phyloP scores from a whole-genome alignment of 345 rosid genomes.

The Brassica carinata region DNA sequence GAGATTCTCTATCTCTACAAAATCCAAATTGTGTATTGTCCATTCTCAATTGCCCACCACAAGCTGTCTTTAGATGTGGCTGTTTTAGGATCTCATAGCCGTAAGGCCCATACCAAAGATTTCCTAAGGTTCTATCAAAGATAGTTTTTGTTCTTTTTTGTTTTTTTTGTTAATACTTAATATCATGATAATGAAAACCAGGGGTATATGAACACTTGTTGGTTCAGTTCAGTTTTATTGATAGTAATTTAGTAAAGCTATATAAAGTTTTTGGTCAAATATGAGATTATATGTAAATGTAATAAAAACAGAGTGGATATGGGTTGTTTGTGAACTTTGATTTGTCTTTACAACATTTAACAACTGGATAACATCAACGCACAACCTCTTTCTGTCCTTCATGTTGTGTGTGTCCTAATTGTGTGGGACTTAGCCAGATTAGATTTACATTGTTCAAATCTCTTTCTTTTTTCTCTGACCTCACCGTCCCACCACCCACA shows the following conservation, averaged over 20 bases:
- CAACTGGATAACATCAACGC: slow-evolving; percentile 43
- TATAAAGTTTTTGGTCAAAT: not conserved
- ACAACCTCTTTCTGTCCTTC: slow-evolving; percentile 37
- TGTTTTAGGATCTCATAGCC: slow-evolving; percentile 32
- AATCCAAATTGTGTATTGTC: slow-evolving; percentile 31
- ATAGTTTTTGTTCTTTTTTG: not conserved
- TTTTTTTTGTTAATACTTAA: not conserved
- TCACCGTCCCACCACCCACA: slow-evolving; percentile 42
- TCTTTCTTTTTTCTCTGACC: slow-evolving; percentile 18
- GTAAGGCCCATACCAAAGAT: slow-evolving; percentile 15
- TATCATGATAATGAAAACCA: slow-evolving; percentile 13
- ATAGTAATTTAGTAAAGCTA: slow-evolving; percentile 7
- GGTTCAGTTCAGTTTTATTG: not conserved
- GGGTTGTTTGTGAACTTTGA: slow-evolving; percentile 32
- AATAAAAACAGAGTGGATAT: slow-evolving; percentile 27
- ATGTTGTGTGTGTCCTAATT: slow-evolving; percentile 32
- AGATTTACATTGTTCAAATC: slow-evolving; percentile 28
- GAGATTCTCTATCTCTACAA: slow-evolving; percentile 30
- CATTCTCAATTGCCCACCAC: slow-evolving; percentile 32
- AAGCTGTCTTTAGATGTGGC: slow-evolving; percentile 26
- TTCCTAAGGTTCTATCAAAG: not conserved
- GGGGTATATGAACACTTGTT: slow-evolving; percentile 1
- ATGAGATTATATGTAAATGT: not conserved
- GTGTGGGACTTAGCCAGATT: slow-evolving; percentile 41
- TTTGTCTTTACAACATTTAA: slow-evolving; percentile 16